Percentiles rank a stretch among this genome's conserved stretches.
Conservation (phyloP, 2,329 filamentous ascomycete genomes). For the Cladosporium phlei region DNA sequence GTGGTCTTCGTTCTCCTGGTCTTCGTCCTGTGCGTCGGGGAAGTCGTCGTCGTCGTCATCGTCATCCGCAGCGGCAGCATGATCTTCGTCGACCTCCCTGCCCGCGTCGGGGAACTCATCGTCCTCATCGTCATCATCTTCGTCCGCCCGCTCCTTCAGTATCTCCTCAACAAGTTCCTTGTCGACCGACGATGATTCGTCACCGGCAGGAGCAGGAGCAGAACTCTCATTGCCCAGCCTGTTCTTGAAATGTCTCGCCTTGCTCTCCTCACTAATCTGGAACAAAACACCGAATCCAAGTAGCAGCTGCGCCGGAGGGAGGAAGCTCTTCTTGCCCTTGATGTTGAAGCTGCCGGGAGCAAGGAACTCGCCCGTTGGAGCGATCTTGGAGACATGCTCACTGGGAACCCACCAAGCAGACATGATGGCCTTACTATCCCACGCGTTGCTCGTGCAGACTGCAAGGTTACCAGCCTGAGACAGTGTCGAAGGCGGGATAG, state of each 20-base stretch:
- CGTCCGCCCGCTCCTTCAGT: conserved; percentile 26
- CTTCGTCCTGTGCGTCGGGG: conserved; percentile 18
- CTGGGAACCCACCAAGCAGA: conserved; percentile 92
- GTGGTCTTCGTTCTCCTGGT: conserved; percentile 26
- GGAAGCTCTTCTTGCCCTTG: conserved; percentile 80
- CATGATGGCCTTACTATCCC: conserved; percentile 96
- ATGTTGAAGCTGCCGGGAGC: conserved; percentile 74
- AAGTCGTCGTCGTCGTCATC: conserved; percentile 20
- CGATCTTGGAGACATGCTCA: conserved; percentile 84
- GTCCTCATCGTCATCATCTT: conserved; percentile 38
- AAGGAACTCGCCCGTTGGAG: conserved; percentile 73
- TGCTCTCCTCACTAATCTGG: conserved; percentile 82
- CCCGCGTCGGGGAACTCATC: conserved; percentile 40
- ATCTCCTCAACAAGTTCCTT: conserved; percentile 28
- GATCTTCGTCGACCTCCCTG: conserved; percentile 22
- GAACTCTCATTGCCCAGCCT: conserved; percentile 45
- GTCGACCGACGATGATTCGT: conserved; percentile 25
- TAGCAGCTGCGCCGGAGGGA: conserved; percentile 81
- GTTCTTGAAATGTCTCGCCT: conserved; percentile 73
- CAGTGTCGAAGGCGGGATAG: conserved; percentile 85
- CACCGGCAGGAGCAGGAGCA: conserved; percentile 18
- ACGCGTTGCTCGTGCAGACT: conserved; percentile 81
- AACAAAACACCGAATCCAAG: conserved; percentile 87
- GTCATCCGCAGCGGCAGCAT: conserved; percentile 21
- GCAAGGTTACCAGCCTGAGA: conserved; percentile 83